Conservation (phyloP, 768 basidiomycete species). For the Hygrophorus russula region DNA sequence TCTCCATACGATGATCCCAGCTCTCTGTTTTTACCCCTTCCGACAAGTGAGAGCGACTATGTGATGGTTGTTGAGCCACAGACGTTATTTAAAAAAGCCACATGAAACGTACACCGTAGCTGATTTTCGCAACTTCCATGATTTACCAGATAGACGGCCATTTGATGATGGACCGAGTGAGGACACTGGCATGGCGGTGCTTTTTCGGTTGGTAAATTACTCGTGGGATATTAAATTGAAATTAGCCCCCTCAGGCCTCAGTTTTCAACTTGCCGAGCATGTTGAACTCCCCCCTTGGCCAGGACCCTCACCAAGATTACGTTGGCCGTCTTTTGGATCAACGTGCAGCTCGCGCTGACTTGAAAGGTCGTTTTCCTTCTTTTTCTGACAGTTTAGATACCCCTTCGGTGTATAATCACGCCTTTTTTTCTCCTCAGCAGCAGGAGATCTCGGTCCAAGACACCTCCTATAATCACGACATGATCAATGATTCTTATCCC, state of each 20-base stretch:
- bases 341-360: slow-evolving; percentile 37
- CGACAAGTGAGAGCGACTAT: slow-evolving; percentile 60
- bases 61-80: slow-evolving; percentile 6
- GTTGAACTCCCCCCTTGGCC: neutral
- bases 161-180: slow-evolving; percentile 45
- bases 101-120: slow-evolving; percentile 34
- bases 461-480: neutral
- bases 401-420: slow-evolving; percentile 57
- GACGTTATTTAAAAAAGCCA: neutral
- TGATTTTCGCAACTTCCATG: slow-evolving; percentile 46
- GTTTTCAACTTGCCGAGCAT: too few relatives aligned
- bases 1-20: slow-evolving; percentile 62
- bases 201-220: too few relatives aligned
- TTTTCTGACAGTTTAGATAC: slow-evolving; percentile 52
- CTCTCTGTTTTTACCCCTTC: slow-evolving; percentile 51
- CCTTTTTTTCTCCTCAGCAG: slow-evolving; percentile 44
- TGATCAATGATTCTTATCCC: slow-evolving; percentile 14
- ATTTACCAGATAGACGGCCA: slow-evolving; percentile 60
- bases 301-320: slow-evolving; percentile 34
- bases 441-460: slow-evolving; percentile 18
- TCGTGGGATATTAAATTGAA: too few relatives aligned
- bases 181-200: too few relatives aligned
- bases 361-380: slow-evolving; percentile 39
- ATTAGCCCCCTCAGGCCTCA: too few relatives aligned
- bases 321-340: slow-evolving; percentile 42